A percentile compares a stretch with the other conserved stretches of the same genome.
phyloP scores from a whole-genome alignment of 2,329 filamentous ascomycete species.

The Fusarium illudens region DNA sequence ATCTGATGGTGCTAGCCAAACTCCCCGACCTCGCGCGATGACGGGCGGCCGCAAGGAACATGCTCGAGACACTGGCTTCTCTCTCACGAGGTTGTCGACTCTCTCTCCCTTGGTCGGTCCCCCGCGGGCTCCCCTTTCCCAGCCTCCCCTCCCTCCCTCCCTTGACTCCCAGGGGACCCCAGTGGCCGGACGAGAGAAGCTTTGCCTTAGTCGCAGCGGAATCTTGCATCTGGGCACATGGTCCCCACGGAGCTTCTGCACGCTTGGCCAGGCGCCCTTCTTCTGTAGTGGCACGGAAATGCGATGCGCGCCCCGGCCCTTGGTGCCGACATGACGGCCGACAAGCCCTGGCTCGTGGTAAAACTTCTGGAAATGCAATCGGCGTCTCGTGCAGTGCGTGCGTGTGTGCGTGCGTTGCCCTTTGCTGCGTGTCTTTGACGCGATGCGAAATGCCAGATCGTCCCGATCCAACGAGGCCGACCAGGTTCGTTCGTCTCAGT shows the following conservation, averaged over 20 bases:
- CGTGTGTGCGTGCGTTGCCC: neutral
- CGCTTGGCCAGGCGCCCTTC: conserved; percentile 19
- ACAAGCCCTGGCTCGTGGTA: conserved; percentile 7
- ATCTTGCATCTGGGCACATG: conserved; percentile 44
- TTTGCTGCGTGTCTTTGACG: conserved; percentile 18
- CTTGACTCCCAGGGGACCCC: conserved; percentile 21
- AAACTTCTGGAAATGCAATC: conserved; percentile 30
- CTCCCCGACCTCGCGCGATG: conserved; percentile 22
- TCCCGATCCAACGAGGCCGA: neutral
- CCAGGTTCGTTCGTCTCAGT: too few species aligned
- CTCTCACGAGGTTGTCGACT: conserved; percentile 2
- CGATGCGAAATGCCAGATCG: conserved; percentile 24
- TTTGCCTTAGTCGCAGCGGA: conserved; percentile 35
- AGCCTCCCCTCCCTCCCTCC: conserved; percentile 18
- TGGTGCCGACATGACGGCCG: conserved; percentile 7
- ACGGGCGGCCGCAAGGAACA: conserved; percentile 19
- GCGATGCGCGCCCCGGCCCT: conserved; percentile 25
- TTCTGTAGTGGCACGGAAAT: conserved; percentile 29
- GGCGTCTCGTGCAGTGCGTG: conserved; percentile 6
- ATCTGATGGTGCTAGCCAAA: conserved; percentile 4
- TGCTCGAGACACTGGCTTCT: neutral
- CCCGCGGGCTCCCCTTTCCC: conserved; percentile 2
- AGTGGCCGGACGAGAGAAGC: conserved; percentile 27
- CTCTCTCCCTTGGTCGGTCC: neutral
- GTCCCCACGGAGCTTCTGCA: conserved; percentile 31